Evolutionary conservation across 2,329 filamentous ascomycete genomes (phyloP).

Genomic region (Cladorrhinum sp.): DNA sequence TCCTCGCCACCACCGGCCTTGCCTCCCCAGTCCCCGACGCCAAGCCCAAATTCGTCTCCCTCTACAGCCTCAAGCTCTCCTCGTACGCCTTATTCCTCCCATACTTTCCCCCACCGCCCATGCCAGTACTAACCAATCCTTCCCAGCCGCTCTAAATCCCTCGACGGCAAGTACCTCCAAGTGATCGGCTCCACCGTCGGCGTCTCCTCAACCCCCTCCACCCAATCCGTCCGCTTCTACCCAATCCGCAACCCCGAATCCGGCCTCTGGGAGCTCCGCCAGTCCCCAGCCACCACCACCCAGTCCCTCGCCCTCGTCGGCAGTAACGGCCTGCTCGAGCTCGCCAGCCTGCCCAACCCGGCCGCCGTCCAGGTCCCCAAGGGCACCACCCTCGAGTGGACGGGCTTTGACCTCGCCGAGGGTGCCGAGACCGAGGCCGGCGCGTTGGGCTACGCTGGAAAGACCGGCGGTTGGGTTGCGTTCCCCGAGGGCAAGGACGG

Average conservation of each 20-base stretch:
- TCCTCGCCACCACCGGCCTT: slow-evolving; percentile 20
- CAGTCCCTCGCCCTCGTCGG: slow-evolving; percentile 38
- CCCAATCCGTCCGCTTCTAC: slow-evolving; percentile 31
- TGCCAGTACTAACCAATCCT: neutral
- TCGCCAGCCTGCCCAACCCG: slow-evolving; percentile 36
- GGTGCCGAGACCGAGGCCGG: slow-evolving; percentile 9
- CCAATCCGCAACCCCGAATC: slow-evolving; percentile 28
- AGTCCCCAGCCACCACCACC: slow-evolving; percentile 36
- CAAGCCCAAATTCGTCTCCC: slow-evolving; percentile 1
- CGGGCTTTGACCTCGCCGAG: slow-evolving; percentile 33
- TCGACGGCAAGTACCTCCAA: slow-evolving; percentile 36
- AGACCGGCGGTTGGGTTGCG: slow-evolving; percentile 34
- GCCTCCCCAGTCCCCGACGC: slow-evolving; percentile 19
- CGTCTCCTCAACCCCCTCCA: slow-evolving; percentile 29
- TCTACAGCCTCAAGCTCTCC: slow-evolving; percentile 27
- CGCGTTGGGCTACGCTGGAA: slow-evolving; percentile 19
- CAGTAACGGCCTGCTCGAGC: slow-evolving; percentile 29
- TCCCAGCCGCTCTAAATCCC: slow-evolving; percentile 11
- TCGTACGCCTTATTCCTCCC: slow-evolving; percentile 20
- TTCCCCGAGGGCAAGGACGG: slow-evolving; percentile 29
- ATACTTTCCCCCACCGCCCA: neutral
- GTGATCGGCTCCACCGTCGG: slow-evolving; percentile 33
- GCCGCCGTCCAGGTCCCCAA: slow-evolving; percentile 25
- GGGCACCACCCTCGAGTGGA: slow-evolving; percentile 33
- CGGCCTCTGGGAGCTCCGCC: slow-evolving; percentile 36